Base-by-base conservation (phyloP, 1,284 basidiomycete species). In the Ganoderma resinaceum region DNA sequence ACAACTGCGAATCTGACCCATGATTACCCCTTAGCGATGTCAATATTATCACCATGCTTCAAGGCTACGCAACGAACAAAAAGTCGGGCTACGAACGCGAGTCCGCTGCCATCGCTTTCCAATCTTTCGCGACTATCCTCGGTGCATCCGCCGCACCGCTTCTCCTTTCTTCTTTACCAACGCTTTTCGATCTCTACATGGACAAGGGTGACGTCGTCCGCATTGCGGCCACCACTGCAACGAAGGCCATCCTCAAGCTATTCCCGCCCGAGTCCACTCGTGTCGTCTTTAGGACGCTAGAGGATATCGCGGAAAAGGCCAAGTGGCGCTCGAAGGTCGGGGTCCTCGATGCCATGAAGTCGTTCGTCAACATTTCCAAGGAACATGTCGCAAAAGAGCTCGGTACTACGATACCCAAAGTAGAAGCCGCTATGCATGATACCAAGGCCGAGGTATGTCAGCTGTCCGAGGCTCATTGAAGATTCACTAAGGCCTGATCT, bases 301-400 rank as follows among this genome's bases (percentile, higher is more conserved):
- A 93, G 78, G 84, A 83, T 43, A 88, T 94, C 66, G 81, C 99
- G 38, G 92, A 95, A 64, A 88, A 87, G 64, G 95, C 94, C 65
- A 98, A 98, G 82, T 99, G 97, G 97, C 90, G 93, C 75, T 91
- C 93, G 70, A 99, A 99, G 85, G 93, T 97, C 18, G 96, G 95
- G n/a, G 95, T 92, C 1, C 83, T 99, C 63, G 97, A 99, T 78
- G 90, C 94, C 4, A 88, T 96, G 77, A 93, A 89, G 78, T 83
- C 82, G 61, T 91, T 96, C 72, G 91, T 94, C 61, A 83, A 84
- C 55, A 85, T 87, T 14, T 89, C 94, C 23, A 90, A 89, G 76
- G 95, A 96, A 72, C 89, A 90, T 75, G 92, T 99, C 65, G 96
- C 95, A 55, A 89, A 90, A 63, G 91, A 97, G 78, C 85, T 99